A percentile compares a stretch with the other conserved stretches of the same genome.
These are phyloP conservation scores for Atalantia buxifolia DNA, from an alignment of 345 rosid species.

Conservation along the genomic window DNA sequence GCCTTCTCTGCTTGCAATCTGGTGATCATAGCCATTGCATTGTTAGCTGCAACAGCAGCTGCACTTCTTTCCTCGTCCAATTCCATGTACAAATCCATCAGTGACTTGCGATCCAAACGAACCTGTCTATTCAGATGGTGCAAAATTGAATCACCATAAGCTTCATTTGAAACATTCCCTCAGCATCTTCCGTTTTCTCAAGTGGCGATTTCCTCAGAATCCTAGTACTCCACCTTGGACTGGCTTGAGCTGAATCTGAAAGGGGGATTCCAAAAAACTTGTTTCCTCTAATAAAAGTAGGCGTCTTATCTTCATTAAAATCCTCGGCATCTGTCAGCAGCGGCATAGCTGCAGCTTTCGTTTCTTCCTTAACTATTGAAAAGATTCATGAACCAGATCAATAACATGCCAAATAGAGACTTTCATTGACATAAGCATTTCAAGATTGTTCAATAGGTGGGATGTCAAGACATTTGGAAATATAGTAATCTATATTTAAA, in stretches of 20 bases:
- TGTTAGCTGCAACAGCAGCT: conserved; percentile 87
- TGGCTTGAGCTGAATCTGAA: conserved; percentile 58
- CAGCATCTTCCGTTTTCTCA: conserved; percentile 48
- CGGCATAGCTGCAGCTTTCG: conserved; percentile 34
- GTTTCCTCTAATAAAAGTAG: conserved; percentile 48
- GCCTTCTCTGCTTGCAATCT: conserved; percentile 88
- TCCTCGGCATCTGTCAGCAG: conserved; percentile 44
- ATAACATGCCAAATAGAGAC: not conserved
- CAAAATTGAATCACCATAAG: conserved; percentile 54
- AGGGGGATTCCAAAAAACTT: conserved; percentile 73
- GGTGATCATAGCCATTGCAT: conserved; percentile 95
- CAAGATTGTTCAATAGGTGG: not conserved
- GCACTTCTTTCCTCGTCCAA: conserved; percentile 88
- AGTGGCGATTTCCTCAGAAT: conserved; percentile 41
- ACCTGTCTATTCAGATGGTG: conserved; percentile 71
- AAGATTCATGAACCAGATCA: conserved; percentile 1
- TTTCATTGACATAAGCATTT: not conserved
- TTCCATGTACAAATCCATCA: conserved; percentile 83
- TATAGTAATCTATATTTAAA: not conserved
- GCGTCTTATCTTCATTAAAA: conserved; percentile 44
- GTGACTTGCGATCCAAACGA: conserved; percentile 73
- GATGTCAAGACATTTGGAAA: not conserved
- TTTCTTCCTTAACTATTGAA: conserved; percentile 36
- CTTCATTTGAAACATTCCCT: conserved; percentile 30
- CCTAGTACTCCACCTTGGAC: conserved; percentile 57